Base-by-base conservation (phyloP, 495 filamentous ascomycete genomes). In the Evansstolkia leycettana region DNA sequence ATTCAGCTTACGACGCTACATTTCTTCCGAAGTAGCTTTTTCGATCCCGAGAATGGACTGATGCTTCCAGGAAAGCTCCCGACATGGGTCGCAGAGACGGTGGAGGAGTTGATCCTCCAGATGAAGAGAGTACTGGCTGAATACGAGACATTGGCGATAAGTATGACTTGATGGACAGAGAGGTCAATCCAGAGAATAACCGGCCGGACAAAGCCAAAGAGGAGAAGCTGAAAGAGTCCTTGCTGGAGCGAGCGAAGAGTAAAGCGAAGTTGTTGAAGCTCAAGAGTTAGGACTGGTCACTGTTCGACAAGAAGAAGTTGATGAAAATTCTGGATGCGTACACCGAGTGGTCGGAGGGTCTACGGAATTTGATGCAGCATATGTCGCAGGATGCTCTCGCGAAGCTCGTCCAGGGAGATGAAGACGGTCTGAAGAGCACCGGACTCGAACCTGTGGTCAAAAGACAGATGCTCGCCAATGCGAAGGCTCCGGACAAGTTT, bases 221-320 rank as follows among this genome's bases (percentile, higher is more conserved):
- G 19, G n/a, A 34, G 32, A 40, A 34, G 16, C 15, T 15, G 12
- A 24, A 41, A 33, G 37, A 37, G 18, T 45, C 42, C 4, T 26
- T 45, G 5, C 25, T 48, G n/a, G 37, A 48, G 2, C 28, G 42
- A 9, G 39, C 36, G 1, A 49, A 46, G 39, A 38, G 3, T 18
- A 49, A 46, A 23, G 39, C 46, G 8, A 42, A 34, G 30, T 28
- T 20, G 11, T 33, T 50, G 4, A 50, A 46, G 40, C 27, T 36
- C 17, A 46, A 46, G n/a, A 43, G 35, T 4, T 43, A 41, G 27
- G 43, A 50, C 37, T 50, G 47, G 47, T 45, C 47, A 10, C 40
- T 50, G 10, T 50, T 50, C 27, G 47, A 50, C 34, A 50, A 50
- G 37, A 46, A 50, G 34, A 46, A 39, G 34, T 25, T 50, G 20